phyloP scores from a whole-genome alignment of 208 protist genomes.

The Porcisia hertigi region DNA sequence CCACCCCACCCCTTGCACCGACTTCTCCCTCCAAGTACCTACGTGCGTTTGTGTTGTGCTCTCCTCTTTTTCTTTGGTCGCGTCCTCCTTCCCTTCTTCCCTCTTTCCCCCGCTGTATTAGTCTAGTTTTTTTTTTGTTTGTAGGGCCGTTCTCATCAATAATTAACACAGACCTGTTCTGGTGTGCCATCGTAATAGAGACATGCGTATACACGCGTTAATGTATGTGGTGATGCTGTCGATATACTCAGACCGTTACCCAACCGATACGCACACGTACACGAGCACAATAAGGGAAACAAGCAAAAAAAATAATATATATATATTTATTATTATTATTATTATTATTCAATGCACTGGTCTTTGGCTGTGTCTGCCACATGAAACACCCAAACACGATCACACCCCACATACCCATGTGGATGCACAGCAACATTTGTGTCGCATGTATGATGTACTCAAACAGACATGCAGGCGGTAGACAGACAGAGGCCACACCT shows the following conservation, averaged over 20 bases:
- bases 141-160: background rate
- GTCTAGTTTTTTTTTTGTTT: background rate
- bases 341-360: too few species aligned
- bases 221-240: conserved; percentile 3
- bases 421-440: background rate
- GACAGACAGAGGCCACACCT: background rate
- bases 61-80: background rate
- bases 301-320: too few species aligned
- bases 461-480: background rate
- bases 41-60: background rate
- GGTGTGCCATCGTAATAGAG: background rate
- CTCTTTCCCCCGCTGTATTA: background rate
- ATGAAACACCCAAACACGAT: background rate
- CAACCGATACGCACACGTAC: background rate
- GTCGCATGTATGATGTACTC: background rate
- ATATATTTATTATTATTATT: too few species aligned
- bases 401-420: background rate
- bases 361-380: background rate
- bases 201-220: background rate
- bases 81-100: background rate
- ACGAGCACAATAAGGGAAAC: background rate
- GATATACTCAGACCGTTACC: background rate
- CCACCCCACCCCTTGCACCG: background rate
- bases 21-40: background rate
- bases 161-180: background rate